Evolutionary conservation across 2,329 filamentous ascomycete genomes (phyloP), one percentile per base, ranked within the genome.

Genomic region (Mycosphaerelloides madeirae): DNA sequence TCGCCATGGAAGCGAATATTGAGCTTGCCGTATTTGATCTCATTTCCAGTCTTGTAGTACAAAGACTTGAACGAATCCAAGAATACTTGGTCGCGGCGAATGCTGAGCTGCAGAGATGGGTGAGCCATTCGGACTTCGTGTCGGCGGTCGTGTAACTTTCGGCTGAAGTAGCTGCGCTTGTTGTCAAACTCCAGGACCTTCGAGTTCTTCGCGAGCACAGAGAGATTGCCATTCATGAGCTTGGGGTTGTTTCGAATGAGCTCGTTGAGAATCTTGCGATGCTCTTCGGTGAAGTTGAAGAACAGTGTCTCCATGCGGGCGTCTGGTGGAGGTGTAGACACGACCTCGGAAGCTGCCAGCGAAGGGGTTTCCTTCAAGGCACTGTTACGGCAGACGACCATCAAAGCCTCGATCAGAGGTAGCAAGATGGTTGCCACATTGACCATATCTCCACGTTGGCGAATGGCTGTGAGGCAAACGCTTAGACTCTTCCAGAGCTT

Each of bases 361-460:
- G 63, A 56, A 18, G 62, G 55, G 4, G 80, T 71, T 49, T 93
- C 86, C 60, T 83, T 84, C 42, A 89, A 74, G 1, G 88, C 85
- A 7, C 89, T 95, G 66, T 97, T 97, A 74, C 97, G 98, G 78
- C 94, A 98, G 20, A 98, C 90, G 41, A 98, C 93, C 93, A 98
- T 98, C 50, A 98, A 75, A 5, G 90, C 88, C 67, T 98, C 93
- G 49, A 98, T 96, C 22, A 98, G 74, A 22, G 93, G 93, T 29
- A 97, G 74, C 19, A 98, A 77, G 52, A 97, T 97, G 1, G 91
- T 97, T 22, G 93, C 94, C 44, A 98, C 90, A 60, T 95, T 96
- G 61, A 97, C 81, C 83, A 97, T 93, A 63, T 88, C 94, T 64
- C 95, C 90, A 45, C 90, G 86, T 66, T 94, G 81, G 40, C 88